Evolutionary conservation across 805 yeast species (phyloP).

Genomic region (Myxozyma sirexii): DNA sequence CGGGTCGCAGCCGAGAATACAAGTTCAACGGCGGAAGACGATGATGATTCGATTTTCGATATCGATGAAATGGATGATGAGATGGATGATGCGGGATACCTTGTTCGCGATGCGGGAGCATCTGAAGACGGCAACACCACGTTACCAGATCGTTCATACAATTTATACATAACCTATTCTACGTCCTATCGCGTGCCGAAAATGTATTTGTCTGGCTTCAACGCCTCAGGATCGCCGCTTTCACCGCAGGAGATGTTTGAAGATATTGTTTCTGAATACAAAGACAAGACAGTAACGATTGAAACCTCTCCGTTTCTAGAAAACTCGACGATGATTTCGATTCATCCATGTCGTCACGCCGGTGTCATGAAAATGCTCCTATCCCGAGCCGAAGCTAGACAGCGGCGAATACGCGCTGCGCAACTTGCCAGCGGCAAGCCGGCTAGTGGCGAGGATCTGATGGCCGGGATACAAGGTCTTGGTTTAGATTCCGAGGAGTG

Average conservation of each 20-base stretch:
- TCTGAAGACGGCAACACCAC: constrained; percentile 31
- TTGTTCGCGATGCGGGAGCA: constrained; percentile 2
- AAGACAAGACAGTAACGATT: constrained; percentile 94
- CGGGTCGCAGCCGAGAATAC: neutral
- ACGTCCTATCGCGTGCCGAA: constrained; percentile 96
- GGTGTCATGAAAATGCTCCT: constrained; percentile 89
- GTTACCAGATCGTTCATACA: constrained; percentile 62
- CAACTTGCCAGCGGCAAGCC: constrained; percentile 2
- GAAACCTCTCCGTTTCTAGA: constrained; percentile 82
- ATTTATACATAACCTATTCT: constrained; percentile 86
- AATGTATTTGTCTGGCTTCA: constrained; percentile 86
- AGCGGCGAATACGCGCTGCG: constrained; percentile 22
- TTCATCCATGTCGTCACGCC: constrained; percentile 96
- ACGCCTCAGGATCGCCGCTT: constrained; percentile 79
- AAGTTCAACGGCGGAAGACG: constrained; percentile 5
- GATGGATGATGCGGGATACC: constrained; percentile 29
- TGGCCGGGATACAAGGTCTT: constrained; percentile 41
- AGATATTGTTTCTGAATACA: constrained; percentile 87
- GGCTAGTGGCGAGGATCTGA: constrained; percentile 19
- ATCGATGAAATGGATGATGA: constrained; percentile 34
- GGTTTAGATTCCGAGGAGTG: constrained; percentile 39
- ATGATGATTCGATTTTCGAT: constrained; percentile 24
- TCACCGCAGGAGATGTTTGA: constrained; percentile 91
- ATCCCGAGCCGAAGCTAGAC: constrained; percentile 60
- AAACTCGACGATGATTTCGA: constrained; percentile 75